A percentile compares a stretch with the other conserved stretches of the same genome.
Conservation (phyloP, 2,329 filamentous ascomycete species). For the Trichoderma endophyticum region DNA sequence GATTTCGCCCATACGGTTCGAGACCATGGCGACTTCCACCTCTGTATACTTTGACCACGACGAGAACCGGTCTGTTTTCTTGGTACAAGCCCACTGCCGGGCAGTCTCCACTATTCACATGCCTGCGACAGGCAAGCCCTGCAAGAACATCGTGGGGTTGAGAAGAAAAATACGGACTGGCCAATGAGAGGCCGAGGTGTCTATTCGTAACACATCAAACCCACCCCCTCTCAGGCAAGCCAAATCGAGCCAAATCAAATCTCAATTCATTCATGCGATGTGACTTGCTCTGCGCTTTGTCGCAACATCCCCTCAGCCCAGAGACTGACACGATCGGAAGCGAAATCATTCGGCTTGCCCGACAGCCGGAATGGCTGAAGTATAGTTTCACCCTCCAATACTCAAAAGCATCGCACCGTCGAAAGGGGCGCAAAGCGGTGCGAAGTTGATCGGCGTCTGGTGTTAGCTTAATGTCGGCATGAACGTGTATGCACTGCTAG, state of each 20-base stretch:
- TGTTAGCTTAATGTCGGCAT: background rate
- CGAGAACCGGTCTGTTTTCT: background rate
- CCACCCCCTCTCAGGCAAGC: background rate
- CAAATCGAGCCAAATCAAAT: background rate
- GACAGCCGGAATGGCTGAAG: background rate
- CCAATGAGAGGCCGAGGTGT: background rate
- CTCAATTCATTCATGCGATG: slow-evolving; percentile 8
- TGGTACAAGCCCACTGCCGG: background rate
- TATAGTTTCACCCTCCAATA: background rate
- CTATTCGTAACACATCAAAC: background rate
- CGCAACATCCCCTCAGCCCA: background rate
- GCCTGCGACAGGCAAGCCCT: slow-evolving; percentile 6
- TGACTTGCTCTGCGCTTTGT: background rate
- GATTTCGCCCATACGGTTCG: background rate
- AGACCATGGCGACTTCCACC: background rate
- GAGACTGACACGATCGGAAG: background rate
- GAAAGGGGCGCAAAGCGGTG: background rate
- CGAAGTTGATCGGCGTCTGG: background rate
- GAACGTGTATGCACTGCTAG: slow-evolving; percentile 4
- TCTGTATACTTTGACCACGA: background rate
- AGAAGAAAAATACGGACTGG: slow-evolving; percentile 2
- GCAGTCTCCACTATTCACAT: background rate
- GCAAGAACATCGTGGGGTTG: slow-evolving; percentile 8
- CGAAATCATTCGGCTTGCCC: background rate
- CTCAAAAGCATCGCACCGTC: background rate